phyloP scores from a whole-genome alignment of 805 yeast species.

The Teunomyces pallodes region DNA sequence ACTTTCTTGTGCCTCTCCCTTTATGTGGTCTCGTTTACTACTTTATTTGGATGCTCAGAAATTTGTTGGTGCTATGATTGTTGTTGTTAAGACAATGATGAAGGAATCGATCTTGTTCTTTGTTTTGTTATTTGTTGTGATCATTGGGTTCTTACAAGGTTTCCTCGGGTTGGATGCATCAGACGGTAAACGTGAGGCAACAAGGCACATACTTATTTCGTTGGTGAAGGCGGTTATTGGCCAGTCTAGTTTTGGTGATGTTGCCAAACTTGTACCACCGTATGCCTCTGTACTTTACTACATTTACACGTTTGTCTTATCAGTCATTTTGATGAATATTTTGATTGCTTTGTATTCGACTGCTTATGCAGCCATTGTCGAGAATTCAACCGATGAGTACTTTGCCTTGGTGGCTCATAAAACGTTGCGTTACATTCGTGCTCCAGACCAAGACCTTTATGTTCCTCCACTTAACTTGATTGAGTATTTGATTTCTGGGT shows the following conservation, averaged over 20 bases:
- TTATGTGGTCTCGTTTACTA: slow-evolving; percentile 80
- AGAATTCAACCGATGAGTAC: slow-evolving; percentile 80
- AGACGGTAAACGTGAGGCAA: slow-evolving; percentile 79
- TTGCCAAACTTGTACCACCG: slow-evolving; percentile 75
- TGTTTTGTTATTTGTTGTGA: slow-evolving; percentile 64
- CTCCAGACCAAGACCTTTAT: slow-evolving; percentile 82
- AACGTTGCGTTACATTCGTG: slow-evolving; percentile 78
- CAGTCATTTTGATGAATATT: slow-evolving; percentile 76
- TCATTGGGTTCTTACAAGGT: slow-evolving; percentile 81
- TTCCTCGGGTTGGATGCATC: slow-evolving; percentile 84
- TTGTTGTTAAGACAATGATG: slow-evolving; percentile 82
- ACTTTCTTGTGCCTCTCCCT: slow-evolving; percentile 77
- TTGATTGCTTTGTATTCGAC: slow-evolving; percentile 82
- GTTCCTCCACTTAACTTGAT: slow-evolving; percentile 83
- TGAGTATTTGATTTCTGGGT: slow-evolving; percentile 46
- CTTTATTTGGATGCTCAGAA: slow-evolving; percentile 74
- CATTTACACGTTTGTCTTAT: slow-evolving; percentile 69
- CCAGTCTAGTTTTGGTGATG: slow-evolving; percentile 67
- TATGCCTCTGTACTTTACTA: slow-evolving; percentile 80
- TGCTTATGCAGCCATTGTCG: slow-evolving; percentile 78
- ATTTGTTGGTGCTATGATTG: slow-evolving; percentile 87
- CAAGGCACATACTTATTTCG: slow-evolving; percentile 58
- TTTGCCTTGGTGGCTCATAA: slow-evolving; percentile 82
- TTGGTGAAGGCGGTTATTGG: slow-evolving; percentile 73
- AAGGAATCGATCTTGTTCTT: slow-evolving; percentile 83